phyloP scores from a whole-genome alignment of 2,329 filamentous ascomycete species.

The Colletotrichum filicis region DNA sequence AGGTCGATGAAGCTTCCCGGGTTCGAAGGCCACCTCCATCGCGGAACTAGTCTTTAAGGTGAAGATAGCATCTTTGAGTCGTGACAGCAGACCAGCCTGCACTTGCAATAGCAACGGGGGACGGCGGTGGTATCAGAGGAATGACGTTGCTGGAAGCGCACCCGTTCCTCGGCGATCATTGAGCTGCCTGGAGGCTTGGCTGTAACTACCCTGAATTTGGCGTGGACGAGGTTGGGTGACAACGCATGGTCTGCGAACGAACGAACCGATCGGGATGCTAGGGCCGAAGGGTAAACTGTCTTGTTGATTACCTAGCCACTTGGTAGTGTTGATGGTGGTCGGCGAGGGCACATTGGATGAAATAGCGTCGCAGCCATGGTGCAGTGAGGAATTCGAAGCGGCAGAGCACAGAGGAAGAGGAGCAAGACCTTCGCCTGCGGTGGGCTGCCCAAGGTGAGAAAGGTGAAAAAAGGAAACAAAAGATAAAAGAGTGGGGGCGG shows the following conservation, averaged over 20 bases:
- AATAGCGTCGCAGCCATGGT: neutral
- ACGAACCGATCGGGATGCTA: neutral
- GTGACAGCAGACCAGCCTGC: neutral
- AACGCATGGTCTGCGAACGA: slow-evolving; percentile 6
- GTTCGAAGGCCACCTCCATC: neutral
- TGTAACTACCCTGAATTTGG: neutral
- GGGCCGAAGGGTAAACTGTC: neutral
- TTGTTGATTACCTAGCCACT: neutral
- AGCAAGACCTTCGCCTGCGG: no score
- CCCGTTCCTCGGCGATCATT: slow-evolving; percentile 9
- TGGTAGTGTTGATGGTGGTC: neutral
- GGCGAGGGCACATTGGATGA: neutral
- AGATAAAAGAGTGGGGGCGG: neutral
- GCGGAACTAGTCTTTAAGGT: neutral
- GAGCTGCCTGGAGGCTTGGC: neutral
- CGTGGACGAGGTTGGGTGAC: slow-evolving; percentile 1
- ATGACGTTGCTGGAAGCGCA: slow-evolving; percentile 20
- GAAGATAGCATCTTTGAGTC: neutral
- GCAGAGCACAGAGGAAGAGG: neutral
- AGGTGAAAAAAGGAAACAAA: neutral
- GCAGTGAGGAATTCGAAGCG: neutral
- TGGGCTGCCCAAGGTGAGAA: no score
- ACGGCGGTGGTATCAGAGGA: neutral
- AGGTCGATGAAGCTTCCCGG: neutral
- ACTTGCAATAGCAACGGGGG: neutral